These are phyloP conservation scores for Scleroderma citrinum DNA, from an alignment of 768 basidiomycete genomes.

Conservation along the genomic window DNA sequence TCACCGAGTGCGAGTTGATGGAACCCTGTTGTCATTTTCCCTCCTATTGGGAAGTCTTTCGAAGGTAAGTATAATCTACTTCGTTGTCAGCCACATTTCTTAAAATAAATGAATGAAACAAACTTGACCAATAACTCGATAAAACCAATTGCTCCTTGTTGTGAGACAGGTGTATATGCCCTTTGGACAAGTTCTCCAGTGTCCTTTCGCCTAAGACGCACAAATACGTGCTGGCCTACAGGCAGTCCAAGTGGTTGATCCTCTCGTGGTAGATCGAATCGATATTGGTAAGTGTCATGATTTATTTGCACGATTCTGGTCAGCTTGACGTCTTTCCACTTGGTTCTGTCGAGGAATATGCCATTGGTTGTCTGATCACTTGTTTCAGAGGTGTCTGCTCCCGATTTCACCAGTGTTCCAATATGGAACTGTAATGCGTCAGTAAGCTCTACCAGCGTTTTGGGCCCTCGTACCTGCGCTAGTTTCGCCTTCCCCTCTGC, in stretches of 20 bases:
- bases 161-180: conserved; percentile 57
- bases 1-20: conserved; percentile 44
- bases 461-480: conserved; percentile 27
- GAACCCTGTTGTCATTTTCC: conserved; percentile 47
- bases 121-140: conserved; percentile 53
- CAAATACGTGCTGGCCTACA: conserved; percentile 55
- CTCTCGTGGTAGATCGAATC: conserved; percentile 38
- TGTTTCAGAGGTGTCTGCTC: background rate
- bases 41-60: conserved; percentile 35
- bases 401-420: conserved; percentile 36
- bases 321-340: conserved; percentile 45
- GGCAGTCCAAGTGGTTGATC: conserved; percentile 47
- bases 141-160: conserved; percentile 34
- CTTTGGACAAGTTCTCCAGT: conserved; percentile 45
- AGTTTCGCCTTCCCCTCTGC: conserved; percentile 41
- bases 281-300: conserved; percentile 44
- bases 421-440: conserved; percentile 36
- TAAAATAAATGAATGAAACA: conserved; percentile 6
- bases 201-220: conserved; percentile 38
- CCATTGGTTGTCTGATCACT: conserved; percentile 6
- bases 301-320: conserved; percentile 34
- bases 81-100: conserved; percentile 4
- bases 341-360: conserved; percentile 38
- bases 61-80: conserved; percentile 40
- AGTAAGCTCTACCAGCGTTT: conserved; percentile 1